Conservation (phyloP, 306 rosid species). For the Prunus davidiana region DNA sequence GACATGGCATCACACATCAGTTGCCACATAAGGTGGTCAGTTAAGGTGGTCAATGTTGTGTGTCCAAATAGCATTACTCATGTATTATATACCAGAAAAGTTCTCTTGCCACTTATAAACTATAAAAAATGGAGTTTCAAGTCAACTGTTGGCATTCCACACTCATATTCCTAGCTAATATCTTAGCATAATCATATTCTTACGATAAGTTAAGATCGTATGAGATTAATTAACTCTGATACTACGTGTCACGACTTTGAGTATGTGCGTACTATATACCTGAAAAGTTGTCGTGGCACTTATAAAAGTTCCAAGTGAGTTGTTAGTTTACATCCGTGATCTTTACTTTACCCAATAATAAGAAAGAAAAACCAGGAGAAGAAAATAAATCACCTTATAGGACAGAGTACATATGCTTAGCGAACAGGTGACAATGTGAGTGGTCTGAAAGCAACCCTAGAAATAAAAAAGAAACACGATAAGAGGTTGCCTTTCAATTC, state of each 20-base stretch:
- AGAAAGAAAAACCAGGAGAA: background rate
- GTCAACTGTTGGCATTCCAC: background rate
- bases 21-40: too few species aligned
- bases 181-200: background rate
- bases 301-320: background rate
- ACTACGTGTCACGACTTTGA: background rate
- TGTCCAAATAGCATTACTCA: too few species aligned
- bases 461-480: background rate
- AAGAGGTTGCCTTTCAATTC: constrained; percentile 13
- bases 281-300: too few species aligned
- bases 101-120: too few species aligned
- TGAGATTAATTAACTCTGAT: background rate
- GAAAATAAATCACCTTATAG: constrained; percentile 27
- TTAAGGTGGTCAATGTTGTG: too few species aligned
- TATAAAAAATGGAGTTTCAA: background rate
- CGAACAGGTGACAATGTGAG: constrained; percentile 16
- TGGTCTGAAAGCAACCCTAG: constrained; percentile 20
- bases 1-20: too few species aligned
- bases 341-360: background rate
- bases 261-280: background rate
- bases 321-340: constrained; percentile 9
- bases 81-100: too few species aligned
- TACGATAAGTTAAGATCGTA: background rate
- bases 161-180: background rate
- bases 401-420: constrained; percentile 26